A percentile compares a stretch with the other conserved stretches of the same genome.
Evolutionary conservation across 495 filamentous ascomycete genomes (phyloP).

Genomic region (Penicillium steckii): DNA sequence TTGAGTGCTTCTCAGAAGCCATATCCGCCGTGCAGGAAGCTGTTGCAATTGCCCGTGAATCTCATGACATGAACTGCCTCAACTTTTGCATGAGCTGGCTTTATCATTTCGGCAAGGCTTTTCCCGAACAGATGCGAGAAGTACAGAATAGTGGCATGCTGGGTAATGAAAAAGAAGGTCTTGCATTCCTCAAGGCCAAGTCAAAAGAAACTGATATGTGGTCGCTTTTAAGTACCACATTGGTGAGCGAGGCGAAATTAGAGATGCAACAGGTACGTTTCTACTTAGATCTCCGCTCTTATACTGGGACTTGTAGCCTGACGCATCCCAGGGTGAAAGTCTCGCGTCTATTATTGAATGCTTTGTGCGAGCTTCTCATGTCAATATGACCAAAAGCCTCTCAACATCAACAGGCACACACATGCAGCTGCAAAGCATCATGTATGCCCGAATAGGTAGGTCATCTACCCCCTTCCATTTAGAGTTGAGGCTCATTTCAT

Average conservation of each 20-base stretch:
- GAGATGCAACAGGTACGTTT: constrained; percentile 58
- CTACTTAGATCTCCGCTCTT: neutral
- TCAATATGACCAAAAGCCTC: constrained; percentile 75
- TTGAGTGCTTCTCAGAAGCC: constrained; percentile 89
- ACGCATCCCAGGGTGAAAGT: constrained; percentile 66
- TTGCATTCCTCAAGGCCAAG: constrained; percentile 82
- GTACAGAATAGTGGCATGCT: constrained; percentile 70
- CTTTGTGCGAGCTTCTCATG: constrained; percentile 75
- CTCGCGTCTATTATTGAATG: constrained; percentile 73
- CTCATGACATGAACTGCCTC: constrained; percentile 85
- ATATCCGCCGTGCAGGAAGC: constrained; percentile 90
- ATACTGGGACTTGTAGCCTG: neutral
- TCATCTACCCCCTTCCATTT: neutral
- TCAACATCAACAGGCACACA: constrained; percentile 69
- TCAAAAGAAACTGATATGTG: constrained; percentile 88
- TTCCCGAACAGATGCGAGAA: constrained; percentile 71
- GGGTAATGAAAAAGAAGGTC: constrained; percentile 75
- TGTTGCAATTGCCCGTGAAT: constrained; percentile 86
- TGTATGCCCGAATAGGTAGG: constrained; percentile 77
- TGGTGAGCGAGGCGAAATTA: constrained; percentile 84
- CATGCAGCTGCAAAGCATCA: constrained; percentile 64
- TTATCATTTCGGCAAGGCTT: constrained; percentile 88
- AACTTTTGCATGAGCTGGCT: constrained; percentile 97
- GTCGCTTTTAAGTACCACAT: constrained; percentile 77
- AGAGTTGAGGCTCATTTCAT: neutral